Conservation (phyloP, 2,329 filamentous ascomycete species). For the Trichothecium roseum region DNA sequence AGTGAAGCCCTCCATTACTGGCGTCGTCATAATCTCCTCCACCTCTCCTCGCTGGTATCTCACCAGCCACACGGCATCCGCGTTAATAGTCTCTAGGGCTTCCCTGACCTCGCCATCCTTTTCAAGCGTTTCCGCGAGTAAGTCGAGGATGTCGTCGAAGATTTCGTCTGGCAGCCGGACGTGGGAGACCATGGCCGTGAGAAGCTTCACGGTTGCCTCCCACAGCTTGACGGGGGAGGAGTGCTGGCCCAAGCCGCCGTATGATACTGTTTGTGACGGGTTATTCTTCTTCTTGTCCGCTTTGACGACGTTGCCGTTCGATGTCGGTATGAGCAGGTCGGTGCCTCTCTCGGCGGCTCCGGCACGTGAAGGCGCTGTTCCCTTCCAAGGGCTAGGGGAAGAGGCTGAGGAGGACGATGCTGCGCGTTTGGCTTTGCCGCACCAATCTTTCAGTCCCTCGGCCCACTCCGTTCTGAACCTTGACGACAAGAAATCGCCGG, state of each 20-base stretch:
- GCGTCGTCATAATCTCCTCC: conserved; percentile 20
- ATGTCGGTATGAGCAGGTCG: conserved; percentile 21
- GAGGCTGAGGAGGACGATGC: no score
- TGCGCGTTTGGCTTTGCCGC: conserved; percentile 25
- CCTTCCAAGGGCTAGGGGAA: no score
- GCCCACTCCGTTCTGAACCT: conserved; percentile 68
- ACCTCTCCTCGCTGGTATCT: conserved; percentile 36
- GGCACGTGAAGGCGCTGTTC: conserved; percentile 6
- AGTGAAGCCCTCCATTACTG: conserved; percentile 29
- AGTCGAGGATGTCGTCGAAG: conserved; percentile 60
- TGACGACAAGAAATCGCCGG: conserved; percentile 71
- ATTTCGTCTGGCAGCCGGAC: conserved; percentile 57
- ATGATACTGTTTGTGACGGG: conserved; percentile 4
- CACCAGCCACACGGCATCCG: conserved; percentile 68
- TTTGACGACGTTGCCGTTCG: conserved; percentile 12
- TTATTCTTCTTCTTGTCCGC: conserved; percentile 3
- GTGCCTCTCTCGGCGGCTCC: conserved; percentile 2
- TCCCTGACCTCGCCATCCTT: conserved; percentile 35
- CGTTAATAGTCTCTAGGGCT: conserved; percentile 54
- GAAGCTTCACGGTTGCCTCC: conserved; percentile 47
- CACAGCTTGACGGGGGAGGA: conserved; percentile 53
- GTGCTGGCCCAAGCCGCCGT: conserved; percentile 42
- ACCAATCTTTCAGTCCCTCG: conserved; percentile 41
- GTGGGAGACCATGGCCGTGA: conserved; percentile 50
- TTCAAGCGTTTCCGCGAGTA: conserved; percentile 43